Conservation (phyloP, 2,329 filamentous ascomycete species). For the Monosporascus sp. region DNA sequence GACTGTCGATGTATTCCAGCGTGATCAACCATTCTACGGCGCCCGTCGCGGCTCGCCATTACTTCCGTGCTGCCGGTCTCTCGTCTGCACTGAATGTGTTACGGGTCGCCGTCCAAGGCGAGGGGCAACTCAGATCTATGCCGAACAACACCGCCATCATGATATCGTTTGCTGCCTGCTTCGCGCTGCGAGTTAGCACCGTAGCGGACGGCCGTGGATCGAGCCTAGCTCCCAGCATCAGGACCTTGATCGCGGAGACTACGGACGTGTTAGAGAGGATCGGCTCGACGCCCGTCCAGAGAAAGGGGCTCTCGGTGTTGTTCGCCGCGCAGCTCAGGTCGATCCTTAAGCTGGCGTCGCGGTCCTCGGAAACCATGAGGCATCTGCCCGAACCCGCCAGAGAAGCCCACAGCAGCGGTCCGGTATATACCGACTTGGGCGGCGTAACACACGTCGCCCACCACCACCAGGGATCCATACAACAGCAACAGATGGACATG, state of each 20-base stretch:
- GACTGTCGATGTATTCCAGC: slow-evolving; percentile 67
- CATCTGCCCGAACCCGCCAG: slow-evolving; percentile 14
- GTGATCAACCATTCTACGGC: slow-evolving; percentile 72
- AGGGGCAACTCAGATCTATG: slow-evolving; percentile 66
- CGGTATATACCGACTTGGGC: slow-evolving; percentile 14
- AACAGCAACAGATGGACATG: slow-evolving; percentile 19
- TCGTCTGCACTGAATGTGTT: slow-evolving; percentile 71
- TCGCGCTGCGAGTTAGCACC: slow-evolving; percentile 59
- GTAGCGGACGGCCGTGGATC: slow-evolving; percentile 50
- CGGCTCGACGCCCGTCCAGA: slow-evolving; percentile 58
- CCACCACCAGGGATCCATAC: slow-evolving; percentile 6
- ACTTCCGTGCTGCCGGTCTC: slow-evolving; percentile 66
- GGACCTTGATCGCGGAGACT: slow-evolving; percentile 62
- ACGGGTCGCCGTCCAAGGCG: slow-evolving; percentile 67
- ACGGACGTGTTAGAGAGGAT: slow-evolving; percentile 65
- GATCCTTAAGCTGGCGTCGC: slow-evolving; percentile 33
- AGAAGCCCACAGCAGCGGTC: slow-evolving; percentile 10
- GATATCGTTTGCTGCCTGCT: slow-evolving; percentile 71
- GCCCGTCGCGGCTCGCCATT: slow-evolving; percentile 63
- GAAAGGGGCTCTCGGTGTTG: slow-evolving; percentile 60
- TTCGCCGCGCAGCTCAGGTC: slow-evolving; percentile 53
- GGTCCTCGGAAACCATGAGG: slow-evolving; percentile 18
- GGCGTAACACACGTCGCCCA: slow-evolving; percentile 12
- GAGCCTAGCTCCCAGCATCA: slow-evolving; percentile 56
- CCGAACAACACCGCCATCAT: slow-evolving; percentile 75